phyloP scores from a whole-genome alignment of 768 basidiomycete genomes.

The Tulasnella sp. region DNA sequence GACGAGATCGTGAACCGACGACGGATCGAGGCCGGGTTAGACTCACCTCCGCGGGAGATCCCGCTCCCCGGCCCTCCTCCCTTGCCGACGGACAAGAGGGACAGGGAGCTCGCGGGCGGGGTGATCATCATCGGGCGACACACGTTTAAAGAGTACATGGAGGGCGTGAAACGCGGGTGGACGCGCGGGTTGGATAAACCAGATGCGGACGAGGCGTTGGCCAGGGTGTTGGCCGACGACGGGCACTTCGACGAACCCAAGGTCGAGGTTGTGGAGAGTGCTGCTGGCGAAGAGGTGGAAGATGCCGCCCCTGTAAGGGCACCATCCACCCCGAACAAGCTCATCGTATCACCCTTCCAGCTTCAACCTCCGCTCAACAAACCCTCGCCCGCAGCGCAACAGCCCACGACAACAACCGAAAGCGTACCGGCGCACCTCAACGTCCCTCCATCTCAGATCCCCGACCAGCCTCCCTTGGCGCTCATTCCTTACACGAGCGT shows the following conservation, averaged over 20 bases:
- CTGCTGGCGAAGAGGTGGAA: not conserved
- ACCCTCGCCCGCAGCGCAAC: too few species aligned
- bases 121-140: conserved; percentile 77
- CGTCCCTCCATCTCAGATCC: conserved; percentile 44
- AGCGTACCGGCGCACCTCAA: conserved; percentile 31
- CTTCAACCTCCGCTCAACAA: conserved; percentile 19
- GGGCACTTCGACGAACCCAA: conserved; percentile 64
- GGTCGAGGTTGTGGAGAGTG: conserved; percentile 23
- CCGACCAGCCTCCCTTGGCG: conserved; percentile 67
- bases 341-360: conserved; percentile 18
- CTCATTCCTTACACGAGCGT: conserved; percentile 63
- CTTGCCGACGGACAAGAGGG: conserved; percentile 36
- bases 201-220: conserved; percentile 61
- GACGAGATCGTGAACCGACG: conserved; percentile 62
- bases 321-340: not conserved
- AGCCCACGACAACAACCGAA: too few species aligned
- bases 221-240: conserved; percentile 56
- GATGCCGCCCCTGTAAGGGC: too few species aligned
- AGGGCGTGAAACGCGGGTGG: conserved; percentile 79
- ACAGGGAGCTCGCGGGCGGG: conserved; percentile 67
- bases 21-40: conserved; percentile 53
- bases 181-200: conserved; percentile 54
- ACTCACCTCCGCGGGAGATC: conserved; percentile 34
- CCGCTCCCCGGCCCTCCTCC: conserved; percentile 36
- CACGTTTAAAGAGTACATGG: conserved; percentile 90